Evolutionary conservation across 2,329 filamentous ascomycete species (phyloP).

Genomic region (Westerdykella sp.): DNA sequence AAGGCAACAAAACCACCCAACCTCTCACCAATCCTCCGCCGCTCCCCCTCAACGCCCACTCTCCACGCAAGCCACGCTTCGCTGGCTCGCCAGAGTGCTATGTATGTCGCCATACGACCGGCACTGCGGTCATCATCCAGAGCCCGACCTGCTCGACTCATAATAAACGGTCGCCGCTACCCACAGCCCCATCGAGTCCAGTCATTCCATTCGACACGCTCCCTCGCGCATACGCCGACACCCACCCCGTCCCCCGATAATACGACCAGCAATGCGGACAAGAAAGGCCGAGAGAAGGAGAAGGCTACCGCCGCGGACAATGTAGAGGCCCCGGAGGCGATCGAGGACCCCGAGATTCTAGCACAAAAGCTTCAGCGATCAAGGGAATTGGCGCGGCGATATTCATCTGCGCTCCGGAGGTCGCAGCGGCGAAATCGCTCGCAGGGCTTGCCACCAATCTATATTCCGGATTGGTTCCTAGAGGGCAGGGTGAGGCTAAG

Average conservation of each 20-base stretch:
- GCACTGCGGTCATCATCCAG: slow-evolving; percentile 37
- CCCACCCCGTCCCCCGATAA: slow-evolving; percentile 25
- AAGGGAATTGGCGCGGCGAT: slow-evolving; percentile 28
- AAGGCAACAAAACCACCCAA: too few species aligned
- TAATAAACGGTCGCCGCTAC: slow-evolving; percentile 35
- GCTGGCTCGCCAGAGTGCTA: slow-evolving; percentile 18
- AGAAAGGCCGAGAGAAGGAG: slow-evolving; percentile 16
- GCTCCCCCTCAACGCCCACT: not conserved
- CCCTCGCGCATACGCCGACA: slow-evolving; percentile 21
- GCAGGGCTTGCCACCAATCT: slow-evolving; percentile 35
- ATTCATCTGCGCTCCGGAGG: slow-evolving; percentile 30
- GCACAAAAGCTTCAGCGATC: slow-evolving; percentile 34
- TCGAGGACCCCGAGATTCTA: slow-evolving; percentile 29
- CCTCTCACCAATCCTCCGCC: not conserved
- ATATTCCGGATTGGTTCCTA: slow-evolving; percentile 54
- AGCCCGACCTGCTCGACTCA: slow-evolving; percentile 32
- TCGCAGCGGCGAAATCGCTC: slow-evolving; percentile 29
- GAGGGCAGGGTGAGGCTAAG: slow-evolving; percentile 45
- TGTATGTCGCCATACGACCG: slow-evolving; percentile 38
- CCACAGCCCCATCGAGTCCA: slow-evolving; percentile 23
- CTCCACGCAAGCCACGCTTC: too few species aligned
- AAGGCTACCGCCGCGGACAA: slow-evolving; percentile 12
- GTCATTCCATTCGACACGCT: slow-evolving; percentile 30
- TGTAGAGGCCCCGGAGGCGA: slow-evolving; percentile 9
- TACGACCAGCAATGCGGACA: slow-evolving; percentile 18